A percentile compares a stretch with the other conserved stretches of the same genome.
These are phyloP conservation scores for Chalciporus sp. DNA, from an alignment of 1,284 basidiomycete species.

Conservation along the genomic window DNA sequence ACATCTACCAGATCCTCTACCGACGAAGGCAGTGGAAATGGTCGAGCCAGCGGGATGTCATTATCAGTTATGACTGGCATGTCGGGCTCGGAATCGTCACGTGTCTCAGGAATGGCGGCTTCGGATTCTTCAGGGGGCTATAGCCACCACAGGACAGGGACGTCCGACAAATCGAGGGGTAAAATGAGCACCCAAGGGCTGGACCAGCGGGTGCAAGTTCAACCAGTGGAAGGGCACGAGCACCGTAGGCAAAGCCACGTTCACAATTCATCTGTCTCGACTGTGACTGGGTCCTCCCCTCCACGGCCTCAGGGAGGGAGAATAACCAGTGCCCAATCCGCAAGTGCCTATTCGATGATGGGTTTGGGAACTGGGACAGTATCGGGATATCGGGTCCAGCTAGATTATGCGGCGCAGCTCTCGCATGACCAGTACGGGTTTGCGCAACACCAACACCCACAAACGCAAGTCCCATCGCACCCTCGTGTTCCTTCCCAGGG, in stretches of 20 bases:
- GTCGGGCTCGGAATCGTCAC: constrained; percentile 16
- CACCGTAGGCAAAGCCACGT: constrained; percentile 5
- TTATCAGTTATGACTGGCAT: constrained; percentile 9
- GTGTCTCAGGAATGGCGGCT: constrained; percentile 2
- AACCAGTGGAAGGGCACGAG: neutral
- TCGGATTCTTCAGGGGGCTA: neutral
- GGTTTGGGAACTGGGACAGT: neutral
- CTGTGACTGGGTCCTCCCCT: constrained; percentile 27
- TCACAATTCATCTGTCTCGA: constrained; percentile 30
- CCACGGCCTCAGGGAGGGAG: constrained; percentile 6
- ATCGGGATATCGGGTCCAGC: constrained; percentile 3
- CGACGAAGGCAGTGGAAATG: constrained; percentile 17
- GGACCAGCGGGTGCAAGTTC: neutral
- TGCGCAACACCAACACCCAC: constrained; percentile 6
- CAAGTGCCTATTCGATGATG: neutral
- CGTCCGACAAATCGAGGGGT: neutral
- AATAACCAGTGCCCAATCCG: neutral
- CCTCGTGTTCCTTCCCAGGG: constrained; percentile 5
- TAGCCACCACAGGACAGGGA: neutral
- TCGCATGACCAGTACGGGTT: constrained; percentile 5
- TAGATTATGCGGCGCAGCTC: constrained; percentile 7
- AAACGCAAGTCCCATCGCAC: constrained; percentile 1
- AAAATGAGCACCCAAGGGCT: constrained; percentile 4
- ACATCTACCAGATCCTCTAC: constrained; percentile 21
- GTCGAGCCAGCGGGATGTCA: constrained; percentile 19